Evolutionary conservation across 2,329 filamentous ascomycete genomes (phyloP).

Genomic region (Teratosphaeriaceae sp.): DNA sequence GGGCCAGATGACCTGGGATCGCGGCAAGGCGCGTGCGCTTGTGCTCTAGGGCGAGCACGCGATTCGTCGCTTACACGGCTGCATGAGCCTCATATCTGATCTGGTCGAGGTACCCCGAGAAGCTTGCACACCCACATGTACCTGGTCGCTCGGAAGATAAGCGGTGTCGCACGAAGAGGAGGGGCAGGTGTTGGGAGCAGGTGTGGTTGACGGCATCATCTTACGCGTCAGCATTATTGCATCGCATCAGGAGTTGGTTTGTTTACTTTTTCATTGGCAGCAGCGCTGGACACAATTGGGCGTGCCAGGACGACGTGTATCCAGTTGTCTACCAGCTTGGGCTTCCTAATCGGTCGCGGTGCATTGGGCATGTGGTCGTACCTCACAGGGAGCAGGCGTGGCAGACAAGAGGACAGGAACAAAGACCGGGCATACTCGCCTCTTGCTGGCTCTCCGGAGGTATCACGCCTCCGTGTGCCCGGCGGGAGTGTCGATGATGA

Average conservation of each 20-base stretch:
- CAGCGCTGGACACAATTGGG: neutral
- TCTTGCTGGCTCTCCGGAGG: slow-evolving; percentile 18
- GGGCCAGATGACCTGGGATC: no score
- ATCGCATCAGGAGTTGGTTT: slow-evolving; percentile 2
- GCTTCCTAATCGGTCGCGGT: slow-evolving; percentile 3
- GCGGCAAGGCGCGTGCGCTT: neutral
- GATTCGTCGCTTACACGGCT: slow-evolving; percentile 2
- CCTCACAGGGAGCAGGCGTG: slow-evolving; percentile 3
- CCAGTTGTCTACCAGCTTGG: neutral
- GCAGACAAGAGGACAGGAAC: slow-evolving; percentile 5
- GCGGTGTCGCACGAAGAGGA: slow-evolving; percentile 6
- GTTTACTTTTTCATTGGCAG: neutral
- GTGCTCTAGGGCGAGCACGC: slow-evolving; percentile 3
- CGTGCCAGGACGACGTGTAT: slow-evolving; percentile 6
- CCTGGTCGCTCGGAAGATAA: slow-evolving; percentile 4
- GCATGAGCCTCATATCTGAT: slow-evolving; percentile 6
- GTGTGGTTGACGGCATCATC: neutral
- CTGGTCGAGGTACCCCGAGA: slow-evolving; percentile 3
- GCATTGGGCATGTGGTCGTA: slow-evolving; percentile 12
- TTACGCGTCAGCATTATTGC: no score
- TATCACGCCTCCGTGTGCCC: slow-evolving; percentile 19
- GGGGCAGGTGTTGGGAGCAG: slow-evolving; percentile 1
- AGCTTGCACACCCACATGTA: neutral
- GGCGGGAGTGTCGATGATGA: slow-evolving; percentile 16
- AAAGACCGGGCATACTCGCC: slow-evolving; percentile 7